Percentiles rank a stretch among this genome's conserved stretches.
Evolutionary conservation across 345 rosid genomes (phyloP).

Genomic region (Lumnitzera racemosa): DNA sequence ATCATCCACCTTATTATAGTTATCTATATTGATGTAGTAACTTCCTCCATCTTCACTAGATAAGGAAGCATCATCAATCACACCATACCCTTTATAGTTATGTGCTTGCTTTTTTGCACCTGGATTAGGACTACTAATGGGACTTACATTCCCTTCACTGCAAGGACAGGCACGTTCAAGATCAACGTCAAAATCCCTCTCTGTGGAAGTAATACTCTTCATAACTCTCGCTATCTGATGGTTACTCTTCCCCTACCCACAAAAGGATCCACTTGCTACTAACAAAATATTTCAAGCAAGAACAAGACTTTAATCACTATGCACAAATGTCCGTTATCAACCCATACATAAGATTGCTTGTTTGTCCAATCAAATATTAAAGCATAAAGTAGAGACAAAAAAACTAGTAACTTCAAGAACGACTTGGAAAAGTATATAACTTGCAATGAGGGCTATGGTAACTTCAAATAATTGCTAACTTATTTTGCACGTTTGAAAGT

Average conservation of each 20-base stretch:
- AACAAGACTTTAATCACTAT: background rate
- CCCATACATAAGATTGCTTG: constrained; percentile 13
- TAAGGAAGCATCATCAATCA: constrained; percentile 14
- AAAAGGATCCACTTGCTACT: constrained; percentile 4
- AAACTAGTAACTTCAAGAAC: constrained; percentile 13
- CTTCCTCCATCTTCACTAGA: constrained; percentile 27
- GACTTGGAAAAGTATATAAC: constrained; percentile 8
- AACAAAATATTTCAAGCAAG: background rate
- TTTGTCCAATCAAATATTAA: constrained; percentile 4
- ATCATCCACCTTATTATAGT: constrained; percentile 14
- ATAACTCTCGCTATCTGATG: constrained; percentile 14
- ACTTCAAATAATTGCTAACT: constrained; percentile 11
- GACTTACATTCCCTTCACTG: constrained; percentile 24
- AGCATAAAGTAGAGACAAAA: constrained; percentile 12
- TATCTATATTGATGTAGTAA: constrained; percentile 12
- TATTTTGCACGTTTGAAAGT: background rate
- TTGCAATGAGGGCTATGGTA: constrained; percentile 8
- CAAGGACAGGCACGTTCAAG: constrained; percentile 53
- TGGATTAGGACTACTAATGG: constrained; percentile 11
- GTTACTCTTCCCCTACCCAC: constrained; percentile 7
- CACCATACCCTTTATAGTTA: constrained; percentile 16
- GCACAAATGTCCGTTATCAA: constrained; percentile 2
- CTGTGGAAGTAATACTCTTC: constrained; percentile 26
- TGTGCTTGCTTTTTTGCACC: constrained; percentile 20
- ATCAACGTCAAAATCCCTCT: constrained; percentile 44